Conservation (phyloP, 148 eudicot species). For the Pouteria glomerata region DNA sequence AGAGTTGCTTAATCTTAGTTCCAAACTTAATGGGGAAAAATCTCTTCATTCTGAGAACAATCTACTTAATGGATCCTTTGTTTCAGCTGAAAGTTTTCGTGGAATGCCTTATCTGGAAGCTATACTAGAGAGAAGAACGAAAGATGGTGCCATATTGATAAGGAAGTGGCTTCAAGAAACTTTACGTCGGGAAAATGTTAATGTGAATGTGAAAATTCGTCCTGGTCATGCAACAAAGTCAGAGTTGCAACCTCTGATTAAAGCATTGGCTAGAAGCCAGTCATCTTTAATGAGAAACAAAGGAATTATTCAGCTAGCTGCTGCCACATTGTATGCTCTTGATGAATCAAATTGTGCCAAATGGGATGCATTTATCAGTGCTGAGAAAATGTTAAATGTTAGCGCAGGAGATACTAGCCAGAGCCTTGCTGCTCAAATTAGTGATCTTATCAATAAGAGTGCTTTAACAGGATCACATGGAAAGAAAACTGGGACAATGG, state of each 20-base stretch:
- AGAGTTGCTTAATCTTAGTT: slow-evolving; percentile 42
- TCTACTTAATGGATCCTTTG: slow-evolving; percentile 65
- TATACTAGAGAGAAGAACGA: slow-evolving; percentile 64
- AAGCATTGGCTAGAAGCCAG: slow-evolving; percentile 64
- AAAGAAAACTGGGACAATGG: slow-evolving; percentile 23
- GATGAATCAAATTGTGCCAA: slow-evolving; percentile 59
- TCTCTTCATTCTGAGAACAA: slow-evolving; percentile 22
- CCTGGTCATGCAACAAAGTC: slow-evolving; percentile 66
- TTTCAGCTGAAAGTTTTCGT: slow-evolving; percentile 72
- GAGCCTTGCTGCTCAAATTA: slow-evolving; percentile 93
- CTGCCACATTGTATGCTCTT: slow-evolving; percentile 60
- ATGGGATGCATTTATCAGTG: slow-evolving; percentile 95
- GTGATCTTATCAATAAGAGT: slow-evolving; percentile 80
- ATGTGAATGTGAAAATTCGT: slow-evolving; percentile 57
- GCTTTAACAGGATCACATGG: slow-evolving; percentile 45
- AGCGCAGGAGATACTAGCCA: slow-evolving; percentile 93
- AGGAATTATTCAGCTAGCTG: slow-evolving; percentile 85
- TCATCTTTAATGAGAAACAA: slow-evolving; percentile 66
- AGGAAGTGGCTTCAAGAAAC: slow-evolving; percentile 95
- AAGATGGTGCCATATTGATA: slow-evolving; percentile 77
- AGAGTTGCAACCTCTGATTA: slow-evolving; percentile 59
- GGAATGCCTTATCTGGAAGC: slow-evolving; percentile 87
- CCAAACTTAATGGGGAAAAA: slow-evolving; percentile 35
- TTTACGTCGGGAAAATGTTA: slow-evolving; percentile 66
- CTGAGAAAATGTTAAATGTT: slow-evolving; percentile 85